Conservation (phyloP, 257 asterid species). For the Solanum verrucosum region DNA sequence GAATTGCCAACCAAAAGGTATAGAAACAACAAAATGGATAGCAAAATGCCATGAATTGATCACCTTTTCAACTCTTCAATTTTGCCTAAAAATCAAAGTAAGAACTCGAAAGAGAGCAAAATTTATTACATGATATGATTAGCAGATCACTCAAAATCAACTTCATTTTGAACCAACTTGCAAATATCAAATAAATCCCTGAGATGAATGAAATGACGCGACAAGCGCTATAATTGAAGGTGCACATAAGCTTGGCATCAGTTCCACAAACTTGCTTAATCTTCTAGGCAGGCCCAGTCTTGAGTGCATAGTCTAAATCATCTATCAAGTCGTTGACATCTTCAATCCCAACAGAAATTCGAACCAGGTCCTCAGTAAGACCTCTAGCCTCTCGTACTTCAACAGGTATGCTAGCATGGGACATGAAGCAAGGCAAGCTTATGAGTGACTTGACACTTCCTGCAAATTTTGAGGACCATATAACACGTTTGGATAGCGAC, state of each 20-base stretch:
- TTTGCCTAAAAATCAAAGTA: background rate
- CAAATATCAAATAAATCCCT: background rate
- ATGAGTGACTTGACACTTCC: slow-evolving; percentile 91
- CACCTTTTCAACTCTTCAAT: background rate
- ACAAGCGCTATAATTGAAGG: background rate
- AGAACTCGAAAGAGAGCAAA: background rate
- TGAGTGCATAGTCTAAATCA: slow-evolving; percentile 61
- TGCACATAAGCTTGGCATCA: background rate
- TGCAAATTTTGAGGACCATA: slow-evolving; percentile 11
- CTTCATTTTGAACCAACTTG: background rate
- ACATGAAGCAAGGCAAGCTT: slow-evolving; percentile 92
- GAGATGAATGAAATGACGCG: background rate
- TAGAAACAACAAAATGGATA: background rate
- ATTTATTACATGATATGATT: background rate
- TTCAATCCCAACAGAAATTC: slow-evolving; percentile 82
- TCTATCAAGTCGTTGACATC: slow-evolving; percentile 72
- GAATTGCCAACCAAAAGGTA: no score
- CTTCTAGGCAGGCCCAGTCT: slow-evolving; percentile 42
- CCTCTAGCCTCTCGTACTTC: slow-evolving; percentile 75
- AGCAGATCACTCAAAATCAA: no score
- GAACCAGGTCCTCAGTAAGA: slow-evolving; percentile 64
- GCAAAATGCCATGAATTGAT: background rate
- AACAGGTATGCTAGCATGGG: slow-evolving; percentile 77
- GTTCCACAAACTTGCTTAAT: background rate
- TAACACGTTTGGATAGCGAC: background rate